Base-by-base conservation (phyloP, 2,329 filamentous ascomycete genomes). In the Setomelanomma holmii region DNA sequence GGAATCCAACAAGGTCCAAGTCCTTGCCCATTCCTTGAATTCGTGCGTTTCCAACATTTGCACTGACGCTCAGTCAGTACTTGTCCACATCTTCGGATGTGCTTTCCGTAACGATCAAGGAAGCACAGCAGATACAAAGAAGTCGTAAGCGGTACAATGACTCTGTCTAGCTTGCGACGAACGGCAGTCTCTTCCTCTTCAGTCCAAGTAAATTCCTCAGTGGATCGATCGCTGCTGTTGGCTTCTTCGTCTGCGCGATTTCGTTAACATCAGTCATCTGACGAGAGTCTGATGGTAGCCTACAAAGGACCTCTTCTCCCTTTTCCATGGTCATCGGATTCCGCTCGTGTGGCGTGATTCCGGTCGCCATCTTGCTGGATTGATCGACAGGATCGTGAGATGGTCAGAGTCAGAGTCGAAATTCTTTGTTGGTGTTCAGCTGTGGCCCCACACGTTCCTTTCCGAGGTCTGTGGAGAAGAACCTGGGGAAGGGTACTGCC, bases 91-190 rank as follows among this genome's bases (percentile, higher is more conserved):
- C 8, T 14, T 38, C 20, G 5, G 30, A 20, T n/a, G 22, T 16
- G 19, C 20, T 14, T 16, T 16, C 5, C 49, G 5, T 67, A 73
- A 69, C 72, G 67, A 42, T 79, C 75, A 51, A 81, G 71, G 61
- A 83, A 82, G 63, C 80, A 83, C 12, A 84, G 68, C 56, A 84
- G 72, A 60, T 84, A 85, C 11, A 85, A 67, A 6, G 82, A 60
- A 1, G 82, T 84, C 10, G 83, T 79, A 20, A 81, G 66, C 0
- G 82, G 82, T 16, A 84, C 77, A 21, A 81, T 75, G 55, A 80
- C 78, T 69, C 75, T 78, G 66, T 85, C 82, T 36, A 85, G 72
- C 70, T 82, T 83, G 56, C 76, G 79, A 52, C 81, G 76, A 16
- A 84, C 71, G 1, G 62, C 67, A 16, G 66, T 76, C 68, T 84